Conservation (phyloP, 2,329 filamentous ascomycete species). For the Fusarium tjaetaba region DNA sequence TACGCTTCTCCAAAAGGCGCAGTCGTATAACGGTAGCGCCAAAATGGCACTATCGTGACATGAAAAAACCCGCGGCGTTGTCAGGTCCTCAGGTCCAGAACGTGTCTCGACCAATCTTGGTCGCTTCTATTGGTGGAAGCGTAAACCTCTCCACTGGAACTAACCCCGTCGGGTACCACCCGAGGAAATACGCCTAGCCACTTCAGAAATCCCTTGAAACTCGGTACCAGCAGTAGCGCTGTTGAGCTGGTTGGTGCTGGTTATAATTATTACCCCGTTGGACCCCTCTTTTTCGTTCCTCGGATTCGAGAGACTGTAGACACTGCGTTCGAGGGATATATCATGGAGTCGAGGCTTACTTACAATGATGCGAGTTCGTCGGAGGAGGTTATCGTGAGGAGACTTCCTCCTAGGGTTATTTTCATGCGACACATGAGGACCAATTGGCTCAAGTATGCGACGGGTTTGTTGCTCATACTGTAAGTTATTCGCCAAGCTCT, state of each 20-base stretch:
- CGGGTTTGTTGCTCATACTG: background rate
- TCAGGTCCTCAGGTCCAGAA: background rate
- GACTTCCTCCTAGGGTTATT: background rate
- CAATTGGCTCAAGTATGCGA: background rate
- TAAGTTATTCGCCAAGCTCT: background rate
- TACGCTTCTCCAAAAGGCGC: background rate
- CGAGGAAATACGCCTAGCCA: background rate
- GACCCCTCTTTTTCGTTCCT: conserved; percentile 4
- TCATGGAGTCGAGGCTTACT: background rate
- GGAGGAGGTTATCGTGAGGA: background rate
- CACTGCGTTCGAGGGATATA: background rate
- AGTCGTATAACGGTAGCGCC: background rate
- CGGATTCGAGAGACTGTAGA: background rate
- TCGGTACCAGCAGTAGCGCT: background rate
- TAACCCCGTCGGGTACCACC: background rate
- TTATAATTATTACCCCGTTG: background rate
- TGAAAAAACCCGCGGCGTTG: background rate
- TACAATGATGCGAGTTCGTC: background rate
- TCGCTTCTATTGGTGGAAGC: background rate
- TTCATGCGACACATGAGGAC: background rate
- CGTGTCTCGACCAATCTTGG: background rate
- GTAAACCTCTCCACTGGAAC: background rate
- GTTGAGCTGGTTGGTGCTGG: background rate
- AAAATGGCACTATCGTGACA: background rate
- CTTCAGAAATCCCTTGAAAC: background rate